A percentile compares a stretch with the other conserved stretches of the same genome.
phyloP scores from a whole-genome alignment of 495 filamentous ascomycete species.

The Penicillium riverlandense region DNA sequence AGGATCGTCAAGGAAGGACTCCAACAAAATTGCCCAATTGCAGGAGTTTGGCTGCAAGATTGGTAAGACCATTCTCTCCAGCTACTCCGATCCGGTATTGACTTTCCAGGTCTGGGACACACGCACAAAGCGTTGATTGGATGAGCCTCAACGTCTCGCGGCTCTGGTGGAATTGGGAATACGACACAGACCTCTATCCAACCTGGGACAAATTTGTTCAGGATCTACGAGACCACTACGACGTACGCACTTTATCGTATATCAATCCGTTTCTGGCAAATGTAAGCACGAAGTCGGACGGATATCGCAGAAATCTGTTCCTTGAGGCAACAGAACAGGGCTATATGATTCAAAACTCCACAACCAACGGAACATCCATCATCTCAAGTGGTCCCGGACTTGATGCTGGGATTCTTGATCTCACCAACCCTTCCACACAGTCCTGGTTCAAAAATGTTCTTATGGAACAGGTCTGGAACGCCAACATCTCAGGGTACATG shows the following conservation, averaged over 20 bases:
- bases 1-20: constrained; percentile 12
- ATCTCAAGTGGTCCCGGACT: constrained; percentile 18
- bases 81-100: not conserved
- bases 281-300: constrained; percentile 18
- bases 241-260: constrained; percentile 20
- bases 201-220: constrained; percentile 19
- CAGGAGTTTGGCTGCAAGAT: constrained; percentile 19
- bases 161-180: constrained; percentile 27
- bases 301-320: constrained; percentile 11
- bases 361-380: constrained; percentile 14
- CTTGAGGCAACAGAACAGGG: constrained; percentile 8
- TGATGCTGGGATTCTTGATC: constrained; percentile 17
- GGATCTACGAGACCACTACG: constrained; percentile 14
- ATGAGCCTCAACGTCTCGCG: constrained; percentile 17
- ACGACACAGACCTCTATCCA: constrained; percentile 15
- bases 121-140: constrained; percentile 15
- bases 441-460: constrained; percentile 16
- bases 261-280: constrained; percentile 21
- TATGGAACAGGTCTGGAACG: constrained; percentile 14
- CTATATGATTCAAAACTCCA: constrained; percentile 18
- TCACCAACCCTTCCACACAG: constrained; percentile 13
- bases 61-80: constrained; percentile 1
- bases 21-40: constrained; percentile 9
- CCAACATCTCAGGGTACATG: constrained; percentile 20
- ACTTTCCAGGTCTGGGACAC: constrained; percentile 11